Conservation (phyloP, 176 grass and related monocot genomes). For the Oryza brachyantha region DNA sequence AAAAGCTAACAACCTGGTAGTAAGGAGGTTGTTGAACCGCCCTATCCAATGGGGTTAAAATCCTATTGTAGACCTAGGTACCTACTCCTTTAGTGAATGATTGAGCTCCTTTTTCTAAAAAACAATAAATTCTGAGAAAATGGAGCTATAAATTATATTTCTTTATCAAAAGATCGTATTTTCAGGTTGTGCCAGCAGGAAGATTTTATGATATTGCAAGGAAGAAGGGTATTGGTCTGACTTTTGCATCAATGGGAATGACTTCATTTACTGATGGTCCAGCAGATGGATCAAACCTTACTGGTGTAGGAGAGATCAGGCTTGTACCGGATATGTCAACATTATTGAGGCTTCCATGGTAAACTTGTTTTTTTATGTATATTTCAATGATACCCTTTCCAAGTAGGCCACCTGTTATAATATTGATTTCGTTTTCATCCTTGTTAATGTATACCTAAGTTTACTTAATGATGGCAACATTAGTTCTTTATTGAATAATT, state of each 20-base stretch:
- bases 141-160: neutral
- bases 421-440: neutral
- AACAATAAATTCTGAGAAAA: neutral
- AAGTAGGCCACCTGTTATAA: neutral
- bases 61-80: too few relatives aligned
- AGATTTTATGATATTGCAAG: slow-evolving; percentile 82
- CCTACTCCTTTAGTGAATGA: too few relatives aligned
- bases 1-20: too few relatives aligned
- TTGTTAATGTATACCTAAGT: neutral
- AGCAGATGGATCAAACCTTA: slow-evolving; percentile 81
- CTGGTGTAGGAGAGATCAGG: slow-evolving; percentile 85
- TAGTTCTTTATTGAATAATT: neutral
- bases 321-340: slow-evolving; percentile 87
- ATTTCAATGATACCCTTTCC: slow-evolving; percentile 2
- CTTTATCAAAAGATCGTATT: slow-evolving; percentile 8
- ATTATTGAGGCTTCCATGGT: slow-evolving; percentile 81
- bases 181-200: slow-evolving; percentile 80
- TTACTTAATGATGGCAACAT: neutral
- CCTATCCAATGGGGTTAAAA: too few relatives aligned
- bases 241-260: slow-evolving; percentile 80
- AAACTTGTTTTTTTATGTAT: slow-evolving; percentile 34
- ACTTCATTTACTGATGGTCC: slow-evolving; percentile 78
- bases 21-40: too few relatives aligned
- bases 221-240: slow-evolving; percentile 75
- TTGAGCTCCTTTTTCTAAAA: too few relatives aligned